phyloP scores from a whole-genome alignment of 257 asterid genomes.

The Petrea volubilis region DNA sequence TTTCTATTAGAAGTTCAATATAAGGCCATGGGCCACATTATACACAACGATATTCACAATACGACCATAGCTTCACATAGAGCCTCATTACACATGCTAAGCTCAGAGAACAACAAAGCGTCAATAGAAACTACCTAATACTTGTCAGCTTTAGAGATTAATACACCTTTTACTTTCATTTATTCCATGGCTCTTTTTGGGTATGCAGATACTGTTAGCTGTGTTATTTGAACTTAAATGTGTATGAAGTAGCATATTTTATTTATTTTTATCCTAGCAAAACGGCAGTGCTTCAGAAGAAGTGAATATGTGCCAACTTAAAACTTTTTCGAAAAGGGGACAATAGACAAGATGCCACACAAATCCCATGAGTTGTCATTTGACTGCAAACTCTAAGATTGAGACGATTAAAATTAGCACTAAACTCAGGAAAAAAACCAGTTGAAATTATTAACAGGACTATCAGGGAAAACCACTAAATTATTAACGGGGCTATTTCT shows the following conservation, averaged over 20 bases:
- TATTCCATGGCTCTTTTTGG: neutral
- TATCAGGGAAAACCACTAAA: too few species aligned
- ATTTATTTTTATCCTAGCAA: neutral
- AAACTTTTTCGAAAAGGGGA: neutral
- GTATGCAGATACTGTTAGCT: neutral
- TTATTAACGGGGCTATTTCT: neutral
- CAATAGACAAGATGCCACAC: neutral
- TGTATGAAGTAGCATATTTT: neutral
- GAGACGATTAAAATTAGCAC: slow-evolving; percentile 5
- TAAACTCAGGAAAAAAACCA: too few species aligned
- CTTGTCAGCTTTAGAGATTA: slow-evolving; percentile 99
- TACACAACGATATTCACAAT: too few species aligned
- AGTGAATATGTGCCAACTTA: neutral
- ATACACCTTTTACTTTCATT: slow-evolving; percentile 30
- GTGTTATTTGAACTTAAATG: neutral
- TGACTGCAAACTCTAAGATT: neutral
- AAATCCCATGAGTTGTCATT: neutral
- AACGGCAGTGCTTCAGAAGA: neutral
- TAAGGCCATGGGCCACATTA: too few species aligned
- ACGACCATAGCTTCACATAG: too few species aligned
- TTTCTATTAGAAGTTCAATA: too few species aligned
- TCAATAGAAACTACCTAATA: too few species aligned
- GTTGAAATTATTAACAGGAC: too few species aligned
- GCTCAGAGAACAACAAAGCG: too few species aligned
- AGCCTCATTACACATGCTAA: too few species aligned